phyloP scores from a whole-genome alignment of 345 rosid genomes.

The Punica granatum region DNA sequence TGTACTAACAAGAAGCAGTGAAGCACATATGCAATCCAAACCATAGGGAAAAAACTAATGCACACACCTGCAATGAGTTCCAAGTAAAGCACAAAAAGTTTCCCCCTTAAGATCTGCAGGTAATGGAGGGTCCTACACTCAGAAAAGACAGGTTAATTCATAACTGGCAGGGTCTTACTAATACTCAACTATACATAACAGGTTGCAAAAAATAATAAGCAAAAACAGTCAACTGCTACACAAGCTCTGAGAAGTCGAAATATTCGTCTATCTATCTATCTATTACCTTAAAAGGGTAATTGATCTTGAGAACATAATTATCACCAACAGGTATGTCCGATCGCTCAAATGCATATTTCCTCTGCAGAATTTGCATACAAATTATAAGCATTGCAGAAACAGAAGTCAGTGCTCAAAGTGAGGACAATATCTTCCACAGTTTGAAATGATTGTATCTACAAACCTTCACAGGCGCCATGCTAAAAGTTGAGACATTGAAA shows the following conservation, averaged over 20 bases:
- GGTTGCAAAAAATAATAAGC: slow-evolving; percentile 1
- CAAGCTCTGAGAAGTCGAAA: neutral
- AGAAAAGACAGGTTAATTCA: neutral
- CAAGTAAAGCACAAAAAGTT: slow-evolving; percentile 71
- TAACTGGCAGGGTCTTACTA: neutral
- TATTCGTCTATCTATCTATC: neutral
- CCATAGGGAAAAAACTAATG: neutral
- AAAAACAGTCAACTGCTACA: slow-evolving; percentile 2
- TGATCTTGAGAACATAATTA: slow-evolving; percentile 78
- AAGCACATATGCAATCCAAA: neutral
- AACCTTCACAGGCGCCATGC: slow-evolving; percentile 88
- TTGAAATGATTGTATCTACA: slow-evolving; percentile 16
- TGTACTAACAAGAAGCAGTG: neutral
- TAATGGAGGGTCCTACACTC: slow-evolving; percentile 74
- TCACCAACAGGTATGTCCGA: slow-evolving; percentile 74
- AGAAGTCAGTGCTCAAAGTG: neutral
- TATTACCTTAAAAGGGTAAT: slow-evolving; percentile 84
- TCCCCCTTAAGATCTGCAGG: slow-evolving; percentile 83
- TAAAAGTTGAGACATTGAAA: slow-evolving; percentile 73
- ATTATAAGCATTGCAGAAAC: slow-evolving; percentile 3
- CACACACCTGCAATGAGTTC: slow-evolving; percentile 76
- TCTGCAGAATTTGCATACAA: slow-evolving; percentile 33
- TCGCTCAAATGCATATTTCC: slow-evolving; percentile 82
- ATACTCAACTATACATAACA: neutral
- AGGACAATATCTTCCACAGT: neutral